Percentiles rank a stretch among this genome's conserved stretches.
Conservation (phyloP, 805 yeast species). For the Metschnikowia bowlesiae region DNA sequence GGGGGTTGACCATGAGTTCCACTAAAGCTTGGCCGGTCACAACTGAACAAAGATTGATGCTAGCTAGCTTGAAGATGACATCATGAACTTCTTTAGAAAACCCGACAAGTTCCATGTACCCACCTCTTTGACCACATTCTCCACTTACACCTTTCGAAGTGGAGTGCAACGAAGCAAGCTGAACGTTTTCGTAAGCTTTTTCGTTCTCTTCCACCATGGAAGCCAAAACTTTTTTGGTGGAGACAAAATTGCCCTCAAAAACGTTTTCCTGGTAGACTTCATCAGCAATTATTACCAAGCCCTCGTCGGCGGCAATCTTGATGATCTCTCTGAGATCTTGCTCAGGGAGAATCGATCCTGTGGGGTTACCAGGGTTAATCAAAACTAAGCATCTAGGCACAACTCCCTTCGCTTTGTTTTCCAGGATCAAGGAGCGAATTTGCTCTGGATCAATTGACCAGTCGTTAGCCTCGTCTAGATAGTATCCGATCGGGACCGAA, state of each 20-base stretch:
- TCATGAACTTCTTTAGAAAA: conserved; percentile 66
- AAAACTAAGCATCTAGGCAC: conserved; percentile 78
- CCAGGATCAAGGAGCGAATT: conserved; percentile 50
- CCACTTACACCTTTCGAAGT: conserved; percentile 97
- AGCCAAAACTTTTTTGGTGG: conserved; percentile 76
- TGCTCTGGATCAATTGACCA: conserved; percentile 81
- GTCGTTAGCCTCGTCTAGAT: conserved; percentile 67
- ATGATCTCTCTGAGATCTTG: conserved; percentile 69
- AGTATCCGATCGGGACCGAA: conserved; percentile 82
- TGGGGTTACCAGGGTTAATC: conserved; percentile 98
- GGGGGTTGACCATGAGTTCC: conserved; percentile 93
- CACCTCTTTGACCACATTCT: conserved; percentile 99
- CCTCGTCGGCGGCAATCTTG: conserved; percentile 76
- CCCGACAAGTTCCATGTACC: conserved; percentile 92
- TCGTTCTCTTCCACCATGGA: conserved; percentile 52
- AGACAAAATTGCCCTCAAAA: conserved; percentile 74
- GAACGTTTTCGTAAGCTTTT: conserved; percentile 64
- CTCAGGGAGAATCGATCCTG: conserved; percentile 75
- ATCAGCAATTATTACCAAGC: conserved; percentile 88
- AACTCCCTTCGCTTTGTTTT: conserved; percentile 49
- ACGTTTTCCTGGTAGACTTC: conserved; percentile 97
- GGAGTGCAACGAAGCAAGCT: conserved; percentile 92
- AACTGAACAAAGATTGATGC: conserved; percentile 89
- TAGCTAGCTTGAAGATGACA: conserved; percentile 77
- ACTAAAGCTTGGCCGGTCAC: conserved; percentile 93